Percentiles rank a stretch among this genome's conserved stretches.
phyloP scores from a whole-genome alignment of 495 filamentous ascomycete genomes.

The Penicillium fimorum region DNA sequence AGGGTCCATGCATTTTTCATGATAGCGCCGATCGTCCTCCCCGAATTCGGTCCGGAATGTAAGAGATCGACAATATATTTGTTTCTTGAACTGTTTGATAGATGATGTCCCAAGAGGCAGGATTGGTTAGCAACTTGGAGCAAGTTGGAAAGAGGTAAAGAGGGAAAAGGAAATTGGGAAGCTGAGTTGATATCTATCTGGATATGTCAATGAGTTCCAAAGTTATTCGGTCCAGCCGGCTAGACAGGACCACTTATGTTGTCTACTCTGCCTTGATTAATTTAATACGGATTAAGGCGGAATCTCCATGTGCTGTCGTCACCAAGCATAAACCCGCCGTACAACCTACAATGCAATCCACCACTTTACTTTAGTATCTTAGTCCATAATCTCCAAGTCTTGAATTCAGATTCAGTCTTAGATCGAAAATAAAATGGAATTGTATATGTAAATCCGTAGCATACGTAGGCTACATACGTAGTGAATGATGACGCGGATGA shows the following conservation, averaged over 20 bases:
- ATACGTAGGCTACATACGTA: slow-evolving; percentile 24
- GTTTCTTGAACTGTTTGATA: not conserved
- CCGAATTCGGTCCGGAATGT: slow-evolving; percentile 1
- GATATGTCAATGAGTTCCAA: not conserved
- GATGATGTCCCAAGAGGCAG: not conserved
- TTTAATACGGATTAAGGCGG: not conserved
- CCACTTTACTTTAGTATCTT: too few relatives aligned
- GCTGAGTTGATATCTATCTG: not conserved
- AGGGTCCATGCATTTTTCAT: slow-evolving; percentile 26
- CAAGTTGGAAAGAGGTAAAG: not conserved
- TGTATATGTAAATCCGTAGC: not conserved
- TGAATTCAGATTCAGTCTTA: too few relatives aligned
- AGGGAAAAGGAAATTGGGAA: not conserved
- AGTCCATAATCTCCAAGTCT: too few relatives aligned
- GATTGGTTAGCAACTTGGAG: not conserved
- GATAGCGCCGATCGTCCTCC: slow-evolving; percentile 6
- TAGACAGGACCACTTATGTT: too few relatives aligned
- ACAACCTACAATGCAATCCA: too few relatives aligned
- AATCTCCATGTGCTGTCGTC: slow-evolving; percentile 15
- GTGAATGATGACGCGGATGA: slow-evolving; percentile 27
- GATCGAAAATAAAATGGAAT: too few relatives aligned
- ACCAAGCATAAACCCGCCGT: not conserved
- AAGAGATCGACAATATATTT: not conserved
- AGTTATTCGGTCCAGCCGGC: not conserved
- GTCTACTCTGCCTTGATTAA: too few relatives aligned